phyloP scores from a whole-genome alignment of 139 green algal genomes.

The Parachlorella kessleri region DNA sequence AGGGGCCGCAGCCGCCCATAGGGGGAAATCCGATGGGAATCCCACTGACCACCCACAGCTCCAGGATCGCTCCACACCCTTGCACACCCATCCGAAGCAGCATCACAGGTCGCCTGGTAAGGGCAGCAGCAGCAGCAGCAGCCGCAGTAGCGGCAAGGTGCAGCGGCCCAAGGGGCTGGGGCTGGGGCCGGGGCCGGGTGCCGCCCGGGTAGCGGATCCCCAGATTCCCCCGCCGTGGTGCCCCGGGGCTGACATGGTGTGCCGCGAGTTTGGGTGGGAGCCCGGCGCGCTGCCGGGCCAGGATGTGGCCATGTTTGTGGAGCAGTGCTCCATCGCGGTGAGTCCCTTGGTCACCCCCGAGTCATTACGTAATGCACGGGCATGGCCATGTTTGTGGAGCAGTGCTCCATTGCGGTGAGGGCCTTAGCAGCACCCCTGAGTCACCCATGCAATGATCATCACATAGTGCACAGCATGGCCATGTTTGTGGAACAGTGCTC shows the following conservation, averaged over 20 bases:
- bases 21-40: too few relatives aligned
- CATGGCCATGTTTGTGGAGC: conserved; percentile 73
- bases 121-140: too few relatives aligned
- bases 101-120: too few relatives aligned
- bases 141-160: too few relatives aligned
- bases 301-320: conserved; percentile 69
- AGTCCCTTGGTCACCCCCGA: too few relatives aligned
- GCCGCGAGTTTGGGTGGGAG: conserved; percentile 27
- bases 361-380: too few relatives aligned
- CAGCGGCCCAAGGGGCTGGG: too few relatives aligned
- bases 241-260: conserved; percentile 51
- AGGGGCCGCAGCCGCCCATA: too few relatives aligned
- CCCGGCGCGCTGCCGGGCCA: not conserved
- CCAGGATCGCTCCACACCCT: too few relatives aligned
- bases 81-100: too few relatives aligned
- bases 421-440: not conserved
- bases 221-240: conserved; percentile 39
- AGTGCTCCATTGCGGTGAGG: conserved; percentile 70
- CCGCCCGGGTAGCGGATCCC: not conserved
- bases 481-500: not conserved
- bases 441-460: not conserved
- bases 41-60: too few relatives aligned
- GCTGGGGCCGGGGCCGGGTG: too few relatives aligned
- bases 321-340: conserved; percentile 79
- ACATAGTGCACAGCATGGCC: not conserved